phyloP scores from a whole-genome alignment of 345 rosid species.

The Chamaenerion angustifolium region DNA sequence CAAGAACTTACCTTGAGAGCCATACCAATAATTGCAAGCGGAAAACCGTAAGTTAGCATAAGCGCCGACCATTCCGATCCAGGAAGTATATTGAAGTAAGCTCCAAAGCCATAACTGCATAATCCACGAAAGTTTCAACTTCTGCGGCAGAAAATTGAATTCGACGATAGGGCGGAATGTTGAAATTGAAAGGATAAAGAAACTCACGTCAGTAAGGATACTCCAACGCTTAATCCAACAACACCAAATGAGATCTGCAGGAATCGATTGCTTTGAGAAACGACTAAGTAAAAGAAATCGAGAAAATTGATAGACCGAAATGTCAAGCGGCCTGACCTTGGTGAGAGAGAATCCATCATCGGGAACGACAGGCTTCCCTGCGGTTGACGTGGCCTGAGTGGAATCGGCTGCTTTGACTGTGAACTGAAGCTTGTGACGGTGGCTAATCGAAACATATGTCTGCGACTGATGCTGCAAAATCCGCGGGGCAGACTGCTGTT shows the following conservation, averaged over 20 bases:
- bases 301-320: no score
- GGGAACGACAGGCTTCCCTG: conserved; percentile 32
- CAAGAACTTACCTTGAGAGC: conserved; percentile 66
- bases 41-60: conserved; percentile 93
- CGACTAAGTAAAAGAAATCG: no score
- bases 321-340: conserved; percentile 28
- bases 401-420: conserved; percentile 54
- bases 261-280: neutral
- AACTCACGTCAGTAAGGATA: conserved; percentile 78
- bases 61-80: conserved; percentile 98
- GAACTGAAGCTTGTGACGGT: conserved; percentile 14
- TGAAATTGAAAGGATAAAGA: neutral
- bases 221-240: conserved; percentile 63
- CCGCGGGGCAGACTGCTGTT: conserved; percentile 11
- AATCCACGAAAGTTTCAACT: neutral
- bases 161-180: neutral
- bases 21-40: conserved; percentile 96
- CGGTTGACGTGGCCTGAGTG: conserved; percentile 30
- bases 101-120: conserved; percentile 84
- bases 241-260: conserved; percentile 90
- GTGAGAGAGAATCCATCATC: conserved; percentile 74
- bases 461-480: conserved; percentile 7
- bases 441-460: conserved; percentile 1
- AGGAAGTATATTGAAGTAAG: conserved; percentile 82
- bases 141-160: no score